These are phyloP conservation scores for Vinca major DNA, from an alignment of 305 asterid species.

Conservation along the genomic window DNA sequence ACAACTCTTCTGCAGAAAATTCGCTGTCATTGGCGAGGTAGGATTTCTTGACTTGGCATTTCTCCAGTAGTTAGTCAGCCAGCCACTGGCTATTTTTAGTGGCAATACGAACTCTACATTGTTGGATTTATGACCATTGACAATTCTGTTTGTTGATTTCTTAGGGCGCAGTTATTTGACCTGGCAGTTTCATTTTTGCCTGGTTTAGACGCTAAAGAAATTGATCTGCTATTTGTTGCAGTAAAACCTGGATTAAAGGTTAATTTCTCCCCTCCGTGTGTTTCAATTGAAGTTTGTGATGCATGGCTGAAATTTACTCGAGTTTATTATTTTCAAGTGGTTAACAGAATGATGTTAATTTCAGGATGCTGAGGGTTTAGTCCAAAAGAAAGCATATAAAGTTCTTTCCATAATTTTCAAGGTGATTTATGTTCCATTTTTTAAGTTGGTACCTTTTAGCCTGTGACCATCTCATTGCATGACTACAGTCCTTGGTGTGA, in stretches of 20 bases:
- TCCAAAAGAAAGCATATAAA: constrained; percentile 90
- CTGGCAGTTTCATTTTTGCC: constrained; percentile 80
- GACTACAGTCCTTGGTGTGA: not conserved
- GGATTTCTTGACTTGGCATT: constrained; percentile 11
- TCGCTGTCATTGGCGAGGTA: constrained; percentile 52
- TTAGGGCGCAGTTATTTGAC: constrained; percentile 75
- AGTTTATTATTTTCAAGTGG: constrained; percentile 9
- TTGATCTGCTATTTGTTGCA: constrained; percentile 52
- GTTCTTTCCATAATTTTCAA: constrained; percentile 59
- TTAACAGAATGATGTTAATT: constrained; percentile 11
- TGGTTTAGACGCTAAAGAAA: constrained; percentile 60
- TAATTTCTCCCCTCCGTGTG: constrained; percentile 6
- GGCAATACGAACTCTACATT: not conserved
- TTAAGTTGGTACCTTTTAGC: not conserved
- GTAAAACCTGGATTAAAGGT: constrained; percentile 65
- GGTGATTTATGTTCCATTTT: constrained; percentile 30
- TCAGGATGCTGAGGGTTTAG: constrained; percentile 65
- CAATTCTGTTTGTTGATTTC: constrained; percentile 16
- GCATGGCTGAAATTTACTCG: not conserved
- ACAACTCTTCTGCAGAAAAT: constrained; percentile 32
- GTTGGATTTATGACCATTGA: not conserved
- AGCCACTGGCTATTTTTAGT: not conserved
- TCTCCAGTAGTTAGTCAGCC: constrained; percentile 13
- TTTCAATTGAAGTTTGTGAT: not conserved
- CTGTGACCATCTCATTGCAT: not conserved